Evolutionary conservation across 495 filamentous ascomycete genomes (phyloP).

Genomic region (Talaromyces ruber): DNA sequence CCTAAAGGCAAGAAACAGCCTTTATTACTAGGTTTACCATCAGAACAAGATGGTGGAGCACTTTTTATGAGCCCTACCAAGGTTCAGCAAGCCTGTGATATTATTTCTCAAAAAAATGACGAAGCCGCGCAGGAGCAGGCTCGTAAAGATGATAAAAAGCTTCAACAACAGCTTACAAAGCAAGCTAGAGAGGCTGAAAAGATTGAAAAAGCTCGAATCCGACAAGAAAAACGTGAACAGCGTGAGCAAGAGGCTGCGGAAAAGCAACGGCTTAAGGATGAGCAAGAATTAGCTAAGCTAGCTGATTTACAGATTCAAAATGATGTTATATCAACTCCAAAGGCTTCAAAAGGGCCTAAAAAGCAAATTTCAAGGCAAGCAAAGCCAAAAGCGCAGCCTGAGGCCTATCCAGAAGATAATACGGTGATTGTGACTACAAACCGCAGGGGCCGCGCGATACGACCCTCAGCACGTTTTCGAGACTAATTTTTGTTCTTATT

Average conservation of each 20-base stretch:
- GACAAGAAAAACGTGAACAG: too few species aligned
- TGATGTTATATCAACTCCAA: neutral
- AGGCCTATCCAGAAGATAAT: neutral
- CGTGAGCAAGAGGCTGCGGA: neutral
- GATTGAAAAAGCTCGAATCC: too few species aligned
- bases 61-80: too few species aligned
- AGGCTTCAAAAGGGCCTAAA: neutral
- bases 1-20: neutral
- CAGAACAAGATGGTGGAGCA: neutral
- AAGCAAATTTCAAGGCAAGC: neutral
- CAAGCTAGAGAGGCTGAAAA: too few species aligned
- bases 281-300: conserved; percentile 2
- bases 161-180: too few species aligned
- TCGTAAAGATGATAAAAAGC: too few species aligned
- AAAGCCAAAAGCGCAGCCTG: neutral
- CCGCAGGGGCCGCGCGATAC: neutral
- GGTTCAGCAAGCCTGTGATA: too few species aligned
- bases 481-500: neutral
- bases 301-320: conserved; percentile 1
- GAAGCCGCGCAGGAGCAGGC: too few species aligned
- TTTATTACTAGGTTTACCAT: neutral
- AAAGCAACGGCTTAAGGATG: neutral
- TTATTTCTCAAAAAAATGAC: too few species aligned
- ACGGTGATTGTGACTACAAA: neutral
- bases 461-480: neutral